Evolutionary conservation across 1,139 yeast genomes (phyloP), one percentile per base, ranked within the genome.

Genomic region (Nakaseomyces kungkrabaensis): DNA sequence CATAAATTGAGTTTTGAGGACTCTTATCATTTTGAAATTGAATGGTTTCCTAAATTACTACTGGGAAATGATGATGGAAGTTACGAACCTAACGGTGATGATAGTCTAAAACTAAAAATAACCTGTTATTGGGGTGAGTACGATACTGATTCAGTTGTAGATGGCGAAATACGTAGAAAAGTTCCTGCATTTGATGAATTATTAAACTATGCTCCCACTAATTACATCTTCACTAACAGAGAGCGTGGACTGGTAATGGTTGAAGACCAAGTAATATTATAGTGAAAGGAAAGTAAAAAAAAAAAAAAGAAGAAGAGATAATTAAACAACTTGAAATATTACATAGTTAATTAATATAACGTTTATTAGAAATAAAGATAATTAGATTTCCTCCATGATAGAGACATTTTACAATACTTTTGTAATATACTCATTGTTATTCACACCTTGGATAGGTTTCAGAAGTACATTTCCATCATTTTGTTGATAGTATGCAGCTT

Each of bases 91-190:
- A 33, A 24, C 38, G 70, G 67, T 44, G 62, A 65, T 5, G 68
- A 70, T 43, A 56, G 56, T 25, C 66, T 88, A 50, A 84, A 82
- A 1, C 72, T 87, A 1, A 67, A 70, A 8, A 73, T 86, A 4
- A 71, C 76, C 29, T 87, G 96, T 62, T 77, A 70, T 59, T 86
- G 94, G 94, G 82, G 85, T 9, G 94, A 86, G 56, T 76, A 77
- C 59, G 81, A 77, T 42, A 70, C 71, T 4, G 69, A 68, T 37
- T 59, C 73, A 2, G 66, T 72, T 4, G 62, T 67, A 13, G 72
- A 65, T 48, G 73, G 71, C 1, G 60, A 55, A 17, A 52, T 61
- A 29, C 58, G 57, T 32, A 66, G 77, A 43, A 75, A 74, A 51
- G 68, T 86, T 3, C 90, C 94, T 0, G 89, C 92, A 1, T 79